Conservation (phyloP, 495 filamentous ascomycete species). For the Xylaria sp. region DNA sequence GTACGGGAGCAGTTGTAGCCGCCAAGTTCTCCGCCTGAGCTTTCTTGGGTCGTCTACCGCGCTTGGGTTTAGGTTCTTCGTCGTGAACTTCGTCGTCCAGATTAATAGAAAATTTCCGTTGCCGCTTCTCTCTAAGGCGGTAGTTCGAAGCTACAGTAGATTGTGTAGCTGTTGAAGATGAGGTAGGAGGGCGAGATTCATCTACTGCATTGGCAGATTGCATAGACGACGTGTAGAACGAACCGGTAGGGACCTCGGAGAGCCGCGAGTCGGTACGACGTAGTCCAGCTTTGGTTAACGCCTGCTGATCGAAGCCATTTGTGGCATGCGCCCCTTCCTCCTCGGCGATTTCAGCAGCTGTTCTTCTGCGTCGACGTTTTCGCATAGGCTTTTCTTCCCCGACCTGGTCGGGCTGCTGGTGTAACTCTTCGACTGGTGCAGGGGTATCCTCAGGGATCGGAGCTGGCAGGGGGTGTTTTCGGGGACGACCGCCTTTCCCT, state of each 20-base stretch:
- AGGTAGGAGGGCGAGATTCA: slow-evolving; percentile 37
- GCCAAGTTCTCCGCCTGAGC: slow-evolving; percentile 23
- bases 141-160: slow-evolving; percentile 39
- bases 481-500: slow-evolving; percentile 41
- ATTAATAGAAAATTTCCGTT: slow-evolving; percentile 39
- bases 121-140: slow-evolving; percentile 41
- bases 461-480: slow-evolving; percentile 33
- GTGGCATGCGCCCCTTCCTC: slow-evolving; percentile 25
- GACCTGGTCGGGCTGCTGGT: slow-evolving; percentile 19
- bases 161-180: slow-evolving; percentile 39
- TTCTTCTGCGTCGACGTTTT: slow-evolving; percentile 36
- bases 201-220: slow-evolving; percentile 27
- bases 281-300: slow-evolving; percentile 20
- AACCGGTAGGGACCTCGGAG: slow-evolving; percentile 25
- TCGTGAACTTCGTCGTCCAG: slow-evolving; percentile 32
- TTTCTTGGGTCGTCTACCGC: slow-evolving; percentile 37
- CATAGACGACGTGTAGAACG: slow-evolving; percentile 30
- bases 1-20: slow-evolving; percentile 22
- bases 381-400: slow-evolving; percentile 29
- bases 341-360: slow-evolving; percentile 25
- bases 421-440: slow-evolving; percentile 11
- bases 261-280: slow-evolving; percentile 32
- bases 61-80: slow-evolving; percentile 39
- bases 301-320: slow-evolving; percentile 20
- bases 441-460: slow-evolving; percentile 19